Evolutionary conservation across 2,329 filamentous ascomycete species (phyloP).

Genomic region (Beauveria pseudobassiana): DNA sequence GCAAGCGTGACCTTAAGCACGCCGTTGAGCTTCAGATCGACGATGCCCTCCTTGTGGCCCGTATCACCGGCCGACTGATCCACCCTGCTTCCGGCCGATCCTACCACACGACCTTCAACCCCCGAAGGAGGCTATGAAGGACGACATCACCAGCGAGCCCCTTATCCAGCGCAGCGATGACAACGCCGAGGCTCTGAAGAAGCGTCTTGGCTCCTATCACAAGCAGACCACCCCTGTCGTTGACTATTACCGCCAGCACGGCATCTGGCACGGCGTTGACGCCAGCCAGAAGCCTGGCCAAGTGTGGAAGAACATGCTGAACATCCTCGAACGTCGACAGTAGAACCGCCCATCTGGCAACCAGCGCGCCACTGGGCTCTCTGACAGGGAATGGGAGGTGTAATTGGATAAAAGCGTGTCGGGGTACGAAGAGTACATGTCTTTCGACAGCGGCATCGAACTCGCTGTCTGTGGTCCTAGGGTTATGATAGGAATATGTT

Average conservation of each 20-base stretch:
- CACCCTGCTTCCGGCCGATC: conserved; percentile 94
- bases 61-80: conserved; percentile 92
- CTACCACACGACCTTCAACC: conserved; percentile 99
- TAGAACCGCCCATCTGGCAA: conserved; percentile 13
- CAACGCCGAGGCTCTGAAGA: conserved; percentile 92
- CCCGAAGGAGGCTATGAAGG: conserved; percentile 86
- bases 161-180: conserved; percentile 95
- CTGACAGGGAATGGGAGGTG: neutral
- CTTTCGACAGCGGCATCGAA: neutral
- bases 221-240: conserved; percentile 88
- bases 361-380: neutral
- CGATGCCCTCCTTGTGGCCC: conserved; percentile 83
- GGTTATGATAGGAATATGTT: conserved; percentile 11
- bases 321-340: conserved; percentile 64
- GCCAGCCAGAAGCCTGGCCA: conserved; percentile 92
- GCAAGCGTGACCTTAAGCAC: conserved; percentile 82
- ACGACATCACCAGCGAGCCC: conserved; percentile 94
- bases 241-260: conserved; percentile 92
- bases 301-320: conserved; percentile 89
- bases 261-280: conserved; percentile 94
- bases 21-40: conserved; percentile 96
- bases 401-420: conserved; percentile 12
- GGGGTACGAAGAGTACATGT: neutral
- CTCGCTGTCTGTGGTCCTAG: conserved; percentile 10
- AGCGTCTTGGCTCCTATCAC: conserved; percentile 90